Conservation (phyloP, 2,329 filamentous ascomycete species). For the Colletotrichum shisoi region DNA sequence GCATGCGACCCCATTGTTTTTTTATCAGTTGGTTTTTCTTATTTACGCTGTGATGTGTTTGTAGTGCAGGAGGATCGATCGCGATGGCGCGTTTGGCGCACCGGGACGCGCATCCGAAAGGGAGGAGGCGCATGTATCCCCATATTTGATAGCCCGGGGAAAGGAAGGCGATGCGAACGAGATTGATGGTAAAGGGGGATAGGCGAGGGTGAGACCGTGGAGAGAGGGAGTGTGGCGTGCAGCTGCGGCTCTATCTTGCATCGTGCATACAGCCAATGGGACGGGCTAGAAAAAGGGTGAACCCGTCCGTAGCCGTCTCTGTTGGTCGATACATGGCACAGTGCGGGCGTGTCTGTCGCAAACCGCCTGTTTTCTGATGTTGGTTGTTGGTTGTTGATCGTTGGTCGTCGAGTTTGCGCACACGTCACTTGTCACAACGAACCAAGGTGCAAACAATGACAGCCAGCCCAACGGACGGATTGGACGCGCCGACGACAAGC, state of each 20-base stretch:
- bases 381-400: conserved; percentile 1
- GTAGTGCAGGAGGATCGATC: not conserved
- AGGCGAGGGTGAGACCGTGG: not conserved
- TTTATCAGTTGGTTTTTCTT: not conserved
- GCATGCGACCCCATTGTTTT: not conserved
- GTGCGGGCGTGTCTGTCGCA: conserved; percentile 10
- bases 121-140: conserved; percentile 4
- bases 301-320: not conserved
- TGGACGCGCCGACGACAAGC: not conserved
- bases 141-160: conserved; percentile 27
- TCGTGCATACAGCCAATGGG: conserved; percentile 5
- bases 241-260: conserved; percentile 8
- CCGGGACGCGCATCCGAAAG: conserved; percentile 6
- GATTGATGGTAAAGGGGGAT: not conserved
- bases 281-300: not conserved
- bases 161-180: conserved; percentile 4
- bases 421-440: not conserved
- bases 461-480: not conserved
- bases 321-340: conserved; percentile 13
- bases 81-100: conserved; percentile 5
- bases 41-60: not conserved
- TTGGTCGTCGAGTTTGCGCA: conserved; percentile 1
- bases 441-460: not conserved
- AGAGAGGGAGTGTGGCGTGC: not conserved
- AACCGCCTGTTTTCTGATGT: not conserved